These are phyloP conservation scores for Corylus avellana DNA, from an alignment of 306 rosid genomes.

Conservation along the genomic window DNA sequence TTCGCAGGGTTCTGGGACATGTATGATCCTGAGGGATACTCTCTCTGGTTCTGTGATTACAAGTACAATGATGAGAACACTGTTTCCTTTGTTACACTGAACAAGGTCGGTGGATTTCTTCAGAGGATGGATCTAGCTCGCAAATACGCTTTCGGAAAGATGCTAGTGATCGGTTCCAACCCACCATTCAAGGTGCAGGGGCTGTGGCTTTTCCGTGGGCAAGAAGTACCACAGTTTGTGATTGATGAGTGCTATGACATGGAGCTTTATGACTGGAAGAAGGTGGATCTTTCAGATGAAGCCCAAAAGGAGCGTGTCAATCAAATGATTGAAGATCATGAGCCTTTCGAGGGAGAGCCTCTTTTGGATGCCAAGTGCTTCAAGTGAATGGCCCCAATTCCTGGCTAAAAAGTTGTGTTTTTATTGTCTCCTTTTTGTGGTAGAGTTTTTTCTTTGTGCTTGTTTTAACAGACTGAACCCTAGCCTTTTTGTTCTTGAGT, in stretches of 20 bases:
- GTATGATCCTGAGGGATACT: slow-evolving; percentile 94
- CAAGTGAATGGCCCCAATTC: slow-evolving; percentile 42
- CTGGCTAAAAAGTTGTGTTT: slow-evolving; percentile 11
- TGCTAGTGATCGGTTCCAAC: slow-evolving; percentile 76
- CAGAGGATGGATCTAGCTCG: slow-evolving; percentile 91
- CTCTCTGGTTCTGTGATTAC: slow-evolving; percentile 94
- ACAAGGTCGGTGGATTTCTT: slow-evolving; percentile 84
- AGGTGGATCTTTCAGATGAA: slow-evolving; percentile 72
- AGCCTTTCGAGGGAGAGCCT: slow-evolving; percentile 83
- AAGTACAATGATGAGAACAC: slow-evolving; percentile 84
- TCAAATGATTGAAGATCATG: slow-evolving; percentile 79
- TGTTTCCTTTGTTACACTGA: slow-evolving; percentile 79
- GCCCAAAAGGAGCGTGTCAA: slow-evolving; percentile 77
- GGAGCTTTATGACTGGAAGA: slow-evolving; percentile 86
- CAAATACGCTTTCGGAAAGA: slow-evolving; percentile 87
- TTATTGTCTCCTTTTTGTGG: slow-evolving; percentile 12
- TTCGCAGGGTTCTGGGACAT: slow-evolving; percentile 89
- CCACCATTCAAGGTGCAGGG: slow-evolving; percentile 88
- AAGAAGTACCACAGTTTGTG: slow-evolving; percentile 72
- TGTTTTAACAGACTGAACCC: background rate
- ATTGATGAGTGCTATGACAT: slow-evolving; percentile 85
- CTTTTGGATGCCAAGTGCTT: slow-evolving; percentile 90
- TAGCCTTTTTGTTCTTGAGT: slow-evolving; percentile 8
- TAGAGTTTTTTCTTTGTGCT: slow-evolving; percentile 12
- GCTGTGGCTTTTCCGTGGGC: slow-evolving; percentile 94